Evolutionary conservation across 495 filamentous ascomycete species (phyloP), one percentile per base, ranked within the genome.

Genomic region (Penicillium antarcticum): DNA sequence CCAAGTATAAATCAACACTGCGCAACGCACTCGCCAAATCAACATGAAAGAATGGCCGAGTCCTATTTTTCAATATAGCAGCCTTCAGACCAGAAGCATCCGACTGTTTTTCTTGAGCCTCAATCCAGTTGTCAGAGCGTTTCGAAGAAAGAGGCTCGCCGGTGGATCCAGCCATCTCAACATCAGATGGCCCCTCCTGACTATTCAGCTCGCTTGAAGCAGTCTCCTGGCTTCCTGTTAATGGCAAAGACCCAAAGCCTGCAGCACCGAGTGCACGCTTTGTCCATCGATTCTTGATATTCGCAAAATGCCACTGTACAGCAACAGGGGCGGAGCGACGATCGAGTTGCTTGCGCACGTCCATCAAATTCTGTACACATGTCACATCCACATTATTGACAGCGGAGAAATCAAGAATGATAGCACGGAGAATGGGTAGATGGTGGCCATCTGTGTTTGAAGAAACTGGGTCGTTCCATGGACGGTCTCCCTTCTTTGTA

Each of bases 321-420:
- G 79, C 73, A 4, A 89, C 83, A 0, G 92, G 92, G 0, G 84
- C 64, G 6, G 88, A 80, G 64, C 95, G 92, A 7, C 84, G 81
- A 68, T 96, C 92, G 12, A 97, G 83, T 62, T 96, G 92, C 65
- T 95, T 96, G 64, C 92, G 90, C 4, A 97, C 88, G 60, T 97
- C 92, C 65, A 97, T 95, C 16, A 97, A 75, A 63, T 91, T 86
- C 72, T 97, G 92, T 1, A 96, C 80, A 1, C 89, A 92, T 0
- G 92, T 96, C 55, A 95, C 82, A 59, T 97, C 92, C 42, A 96
- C 88, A 58, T 96, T 91, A 68, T 97, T 96, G 58, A 97, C 92
- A 0, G 88, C 89, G 36, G 84, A 87, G 68, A 97, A 92, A 62
- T 97, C 92, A 13, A 97, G 83, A 48, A 97, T 92, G 63, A 97